Evolutionary conservation across 2,329 filamentous ascomycete species (phyloP), one percentile per base, ranked within the genome.

Genomic region (Neonectria magnoliae): DNA sequence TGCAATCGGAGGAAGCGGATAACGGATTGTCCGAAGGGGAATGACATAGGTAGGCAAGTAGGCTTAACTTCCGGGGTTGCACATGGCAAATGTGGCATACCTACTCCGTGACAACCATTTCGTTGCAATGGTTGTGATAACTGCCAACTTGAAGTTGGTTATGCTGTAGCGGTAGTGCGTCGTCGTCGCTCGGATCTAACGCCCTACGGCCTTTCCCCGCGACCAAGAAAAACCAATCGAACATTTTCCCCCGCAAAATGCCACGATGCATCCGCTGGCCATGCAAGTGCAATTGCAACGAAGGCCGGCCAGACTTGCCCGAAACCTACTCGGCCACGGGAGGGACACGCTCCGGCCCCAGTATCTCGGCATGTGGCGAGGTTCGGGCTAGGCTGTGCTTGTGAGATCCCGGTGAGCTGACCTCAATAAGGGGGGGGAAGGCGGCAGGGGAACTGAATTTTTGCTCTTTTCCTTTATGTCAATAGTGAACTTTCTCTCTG

Each of bases 321-420:
- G 18, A 57, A 47, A 20, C 27, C n/a, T 7, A 44, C 14, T 48
- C 56, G 47, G 56, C 31, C 31, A 47, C 33, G 54, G 56, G 56
- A 59, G 31, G 56, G 9, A 52, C n/a, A 52, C 36, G 55, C 33
- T 63, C 60, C 60, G 60, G 36, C 13, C 14, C 36, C 27, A 41
- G 56, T 10, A 36, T 36, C 50, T 59, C 55, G 55, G 56, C 16
- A 58, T 51, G 51, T 25, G 56, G 56, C 44, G 44, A 55, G 56
- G 31, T 56, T 58, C 25, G 61, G 61, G 56, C 33, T 63, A 58
- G 54, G 33, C 53, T 25, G 47, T 13, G 50, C 16, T 13, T 1
- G 16, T 10, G 8, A 3, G 13, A 11, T 7, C 27, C 16, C n/a
- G 16, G 36, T 27, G 47, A n/a, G 29, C 29, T 51, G 48, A 33